A percentile compares a stretch with the other conserved stretches of the same genome.
Evolutionary conservation across 257 asterid species (phyloP).

Genomic region (Jaltomata sinuosa): DNA sequence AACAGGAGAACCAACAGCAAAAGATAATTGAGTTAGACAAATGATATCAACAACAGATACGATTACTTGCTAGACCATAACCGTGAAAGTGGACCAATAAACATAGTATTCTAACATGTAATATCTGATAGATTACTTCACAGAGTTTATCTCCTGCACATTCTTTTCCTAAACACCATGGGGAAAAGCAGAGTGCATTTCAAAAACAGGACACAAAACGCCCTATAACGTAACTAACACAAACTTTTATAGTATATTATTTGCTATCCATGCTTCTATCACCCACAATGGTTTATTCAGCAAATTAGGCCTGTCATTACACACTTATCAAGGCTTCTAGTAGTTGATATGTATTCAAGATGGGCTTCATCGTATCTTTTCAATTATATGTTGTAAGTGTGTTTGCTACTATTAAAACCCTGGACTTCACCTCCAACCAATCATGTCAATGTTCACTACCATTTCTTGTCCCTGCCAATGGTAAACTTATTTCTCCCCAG

Average conservation of each 20-base stretch:
- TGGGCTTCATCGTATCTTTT: no score
- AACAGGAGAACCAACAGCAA: no score
- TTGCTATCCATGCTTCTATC: not conserved
- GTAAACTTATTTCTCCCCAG: not conserved
- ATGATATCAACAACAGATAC: not conserved
- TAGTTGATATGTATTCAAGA: no score
- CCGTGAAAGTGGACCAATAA: not conserved
- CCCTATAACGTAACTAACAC: not conserved
- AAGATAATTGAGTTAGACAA: no score
- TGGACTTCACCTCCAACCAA: no score
- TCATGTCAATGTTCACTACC: no score
- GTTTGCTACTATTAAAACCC: no score
- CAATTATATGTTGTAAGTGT: no score
- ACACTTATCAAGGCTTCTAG: no score
- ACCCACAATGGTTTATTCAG: not conserved
- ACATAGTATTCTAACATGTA: not conserved
- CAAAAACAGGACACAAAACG: not conserved
- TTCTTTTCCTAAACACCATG: not conserved
- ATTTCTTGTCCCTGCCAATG: no score
- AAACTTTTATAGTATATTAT: not conserved
- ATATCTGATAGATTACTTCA: not conserved
- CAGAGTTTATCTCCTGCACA: not conserved
- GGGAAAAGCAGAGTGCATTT: not conserved
- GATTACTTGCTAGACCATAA: not conserved
- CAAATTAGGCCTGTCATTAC: no score